Evolutionary conservation across 352 stramenopile species (phyloP).

Genomic region (Phytophthora sp.): DNA sequence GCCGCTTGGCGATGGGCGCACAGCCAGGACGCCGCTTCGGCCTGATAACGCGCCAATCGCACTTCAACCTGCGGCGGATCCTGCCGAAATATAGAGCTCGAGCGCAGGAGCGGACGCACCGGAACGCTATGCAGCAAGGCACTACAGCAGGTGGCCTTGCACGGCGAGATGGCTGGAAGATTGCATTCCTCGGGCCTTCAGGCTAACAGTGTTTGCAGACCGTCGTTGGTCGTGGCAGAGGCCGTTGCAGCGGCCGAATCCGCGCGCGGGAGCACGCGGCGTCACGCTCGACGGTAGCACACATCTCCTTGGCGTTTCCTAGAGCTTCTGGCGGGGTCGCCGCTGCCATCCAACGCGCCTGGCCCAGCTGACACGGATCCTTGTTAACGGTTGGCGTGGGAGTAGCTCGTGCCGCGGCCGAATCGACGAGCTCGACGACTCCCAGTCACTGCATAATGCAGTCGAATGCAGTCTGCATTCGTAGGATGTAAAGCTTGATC

Average conservation of each 20-base stretch:
- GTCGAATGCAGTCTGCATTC: background rate
- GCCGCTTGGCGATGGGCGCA: slow-evolving; percentile 9
- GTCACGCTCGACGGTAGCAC: background rate
- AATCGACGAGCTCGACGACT: too few relatives aligned
- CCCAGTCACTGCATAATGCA: background rate
- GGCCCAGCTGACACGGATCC: too few relatives aligned
- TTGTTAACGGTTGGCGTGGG: too few relatives aligned
- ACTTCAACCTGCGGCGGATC: slow-evolving; percentile 8
- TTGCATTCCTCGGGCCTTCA: background rate
- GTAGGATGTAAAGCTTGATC: too few relatives aligned
- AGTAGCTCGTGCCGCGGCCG: too few relatives aligned
- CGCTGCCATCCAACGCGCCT: too few relatives aligned
- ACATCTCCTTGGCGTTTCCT: background rate
- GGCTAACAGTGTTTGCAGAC: background rate
- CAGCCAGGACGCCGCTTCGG: slow-evolving; percentile 11
- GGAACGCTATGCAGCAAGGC: too few relatives aligned
- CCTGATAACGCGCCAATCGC: slow-evolving; percentile 7
- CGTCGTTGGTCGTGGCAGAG: slow-evolving; percentile 10
- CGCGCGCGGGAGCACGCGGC: background rate
- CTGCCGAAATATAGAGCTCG: background rate
- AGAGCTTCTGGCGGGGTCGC: too few relatives aligned
- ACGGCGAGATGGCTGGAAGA: too few relatives aligned
- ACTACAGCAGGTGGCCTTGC: too few relatives aligned
- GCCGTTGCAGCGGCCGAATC: slow-evolving; percentile 10
- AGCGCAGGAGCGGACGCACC: background rate